Evolutionary conservation across 163 green algal species (phyloP).

Genomic region (Scenedesmus sp.): DNA sequence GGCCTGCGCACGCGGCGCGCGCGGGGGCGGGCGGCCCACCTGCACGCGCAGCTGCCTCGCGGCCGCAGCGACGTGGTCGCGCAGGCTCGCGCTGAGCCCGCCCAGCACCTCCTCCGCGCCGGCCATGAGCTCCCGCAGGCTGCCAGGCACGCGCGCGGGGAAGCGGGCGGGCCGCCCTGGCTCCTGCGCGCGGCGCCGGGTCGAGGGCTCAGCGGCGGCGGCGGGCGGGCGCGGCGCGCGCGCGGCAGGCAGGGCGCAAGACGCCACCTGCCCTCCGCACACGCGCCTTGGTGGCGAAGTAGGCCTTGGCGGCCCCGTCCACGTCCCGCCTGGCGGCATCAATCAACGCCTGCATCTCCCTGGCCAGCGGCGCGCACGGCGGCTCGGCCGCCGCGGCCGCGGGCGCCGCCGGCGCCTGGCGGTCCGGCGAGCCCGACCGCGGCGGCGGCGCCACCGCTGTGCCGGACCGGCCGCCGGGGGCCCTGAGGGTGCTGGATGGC

Average conservation of each 20-base stretch:
- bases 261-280: neutral
- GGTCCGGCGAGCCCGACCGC: neutral
- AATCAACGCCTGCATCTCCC: slow-evolving; percentile 49
- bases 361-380: slow-evolving; percentile 7
- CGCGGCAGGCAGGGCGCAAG: neutral
- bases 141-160: slow-evolving; percentile 51
- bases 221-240: neutral
- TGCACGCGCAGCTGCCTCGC: slow-evolving; percentile 58
- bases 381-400: neutral
- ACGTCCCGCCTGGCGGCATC: slow-evolving; percentile 49
- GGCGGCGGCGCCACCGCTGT: neutral
- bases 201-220: neutral
- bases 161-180: slow-evolving; percentile 48
- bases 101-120: slow-evolving; percentile 51
- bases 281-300: slow-evolving; percentile 51
- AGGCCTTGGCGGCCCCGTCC: slow-evolving; percentile 48
- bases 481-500: neutral
- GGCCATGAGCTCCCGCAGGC: slow-evolving; percentile 48
- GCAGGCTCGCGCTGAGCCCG: slow-evolving; percentile 54
- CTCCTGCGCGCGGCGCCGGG: slow-evolving; percentile 29
- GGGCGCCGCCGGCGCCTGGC: neutral
- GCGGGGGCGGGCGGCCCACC: no score
- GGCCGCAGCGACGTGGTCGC: slow-evolving; percentile 47
- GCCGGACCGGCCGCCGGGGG: neutral
- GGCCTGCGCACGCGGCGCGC: no score